phyloP scores from a whole-genome alignment of 2,329 filamentous ascomycete species.

The Cordyceps cateniannulata region DNA sequence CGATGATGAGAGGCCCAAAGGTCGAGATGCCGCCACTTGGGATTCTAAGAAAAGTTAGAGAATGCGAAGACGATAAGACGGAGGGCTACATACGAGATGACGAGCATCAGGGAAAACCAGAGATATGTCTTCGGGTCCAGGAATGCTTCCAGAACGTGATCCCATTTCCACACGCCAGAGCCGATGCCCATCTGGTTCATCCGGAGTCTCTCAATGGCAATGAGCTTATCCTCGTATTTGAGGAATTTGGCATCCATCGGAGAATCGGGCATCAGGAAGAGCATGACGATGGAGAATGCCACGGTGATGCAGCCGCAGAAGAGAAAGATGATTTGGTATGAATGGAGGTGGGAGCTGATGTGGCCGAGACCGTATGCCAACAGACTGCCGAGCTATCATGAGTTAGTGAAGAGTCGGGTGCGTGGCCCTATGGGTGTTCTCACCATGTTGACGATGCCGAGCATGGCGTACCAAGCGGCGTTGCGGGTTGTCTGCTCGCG shows the following conservation, averaged over 20 bases:
- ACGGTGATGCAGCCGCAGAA: conserved; percentile 35
- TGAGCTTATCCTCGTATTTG: conserved; percentile 44
- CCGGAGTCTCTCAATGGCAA: conserved; percentile 49
- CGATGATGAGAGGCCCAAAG: conserved; percentile 50
- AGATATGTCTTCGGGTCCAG: conserved; percentile 31
- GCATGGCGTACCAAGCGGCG: conserved; percentile 26
- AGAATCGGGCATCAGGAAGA: conserved; percentile 54
- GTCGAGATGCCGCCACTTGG: conserved; percentile 49
- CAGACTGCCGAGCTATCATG: conserved; percentile 21
- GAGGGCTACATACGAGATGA: conserved; percentile 37
- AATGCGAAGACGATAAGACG: not conserved
- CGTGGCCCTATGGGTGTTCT: not conserved
- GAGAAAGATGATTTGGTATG: conserved; percentile 35
- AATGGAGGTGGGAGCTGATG: conserved; percentile 21
- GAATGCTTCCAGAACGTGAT: conserved; percentile 30
- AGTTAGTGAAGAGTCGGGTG: not conserved
- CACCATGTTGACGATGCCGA: conserved; percentile 26
- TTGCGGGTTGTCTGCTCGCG: conserved; percentile 27
- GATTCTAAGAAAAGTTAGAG: conserved; percentile 22
- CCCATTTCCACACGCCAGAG: conserved; percentile 29
- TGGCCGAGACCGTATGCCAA: conserved; percentile 26
- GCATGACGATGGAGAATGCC: conserved; percentile 39
- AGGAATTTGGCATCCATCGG: conserved; percentile 53
- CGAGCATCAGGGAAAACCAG: conserved; percentile 36
- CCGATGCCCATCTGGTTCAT: conserved; percentile 39